Evolutionary conservation across 2,329 filamentous ascomycete species (phyloP).

Genomic region (Verticillium nubilum): DNA sequence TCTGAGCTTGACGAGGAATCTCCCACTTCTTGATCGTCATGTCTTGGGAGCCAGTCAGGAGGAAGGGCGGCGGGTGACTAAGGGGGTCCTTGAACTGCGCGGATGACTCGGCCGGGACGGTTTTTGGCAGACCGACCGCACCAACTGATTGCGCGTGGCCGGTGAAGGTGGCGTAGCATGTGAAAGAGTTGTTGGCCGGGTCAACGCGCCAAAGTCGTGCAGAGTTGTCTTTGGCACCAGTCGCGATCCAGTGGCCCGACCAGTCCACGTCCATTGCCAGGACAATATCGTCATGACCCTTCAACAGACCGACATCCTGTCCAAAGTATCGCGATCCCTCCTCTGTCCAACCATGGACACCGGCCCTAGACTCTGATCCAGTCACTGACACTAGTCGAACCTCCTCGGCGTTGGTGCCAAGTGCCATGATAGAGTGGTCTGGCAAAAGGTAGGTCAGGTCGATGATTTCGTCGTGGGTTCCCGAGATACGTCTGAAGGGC

Average conservation of each 20-base stretch:
- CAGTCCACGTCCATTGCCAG: constrained; percentile 92
- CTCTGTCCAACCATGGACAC: constrained; percentile 14
- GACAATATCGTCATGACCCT: constrained; percentile 91
- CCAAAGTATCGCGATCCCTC: constrained; percentile 63
- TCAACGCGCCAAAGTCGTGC: constrained; percentile 88
- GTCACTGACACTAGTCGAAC: constrained; percentile 76
- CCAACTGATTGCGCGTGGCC: constrained; percentile 93
- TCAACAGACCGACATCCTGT: constrained; percentile 78
- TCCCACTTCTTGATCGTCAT: constrained; percentile 95
- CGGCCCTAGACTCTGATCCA: constrained; percentile 25
- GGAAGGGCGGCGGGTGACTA: constrained; percentile 72
- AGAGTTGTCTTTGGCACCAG: constrained; percentile 94
- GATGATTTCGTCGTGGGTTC: constrained; percentile 96
- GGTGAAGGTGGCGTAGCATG: constrained; percentile 76
- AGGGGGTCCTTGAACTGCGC: constrained; percentile 68
- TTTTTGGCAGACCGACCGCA: constrained; percentile 77
- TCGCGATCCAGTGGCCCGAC: constrained; percentile 95
- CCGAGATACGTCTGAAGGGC: constrained; percentile 76
- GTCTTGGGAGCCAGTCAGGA: constrained; percentile 92
- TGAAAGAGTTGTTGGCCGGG: constrained; percentile 65
- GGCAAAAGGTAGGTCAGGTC: constrained; percentile 83
- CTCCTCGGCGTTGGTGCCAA: constrained; percentile 94
- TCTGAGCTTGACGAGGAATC: constrained; percentile 51
- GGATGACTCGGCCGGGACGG: constrained; percentile 61
- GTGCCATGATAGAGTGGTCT: constrained; percentile 74